These are phyloP conservation scores for Neohortaea acidophila DNA, from an alignment of 495 filamentous ascomycete genomes.

Conservation along the genomic window DNA sequence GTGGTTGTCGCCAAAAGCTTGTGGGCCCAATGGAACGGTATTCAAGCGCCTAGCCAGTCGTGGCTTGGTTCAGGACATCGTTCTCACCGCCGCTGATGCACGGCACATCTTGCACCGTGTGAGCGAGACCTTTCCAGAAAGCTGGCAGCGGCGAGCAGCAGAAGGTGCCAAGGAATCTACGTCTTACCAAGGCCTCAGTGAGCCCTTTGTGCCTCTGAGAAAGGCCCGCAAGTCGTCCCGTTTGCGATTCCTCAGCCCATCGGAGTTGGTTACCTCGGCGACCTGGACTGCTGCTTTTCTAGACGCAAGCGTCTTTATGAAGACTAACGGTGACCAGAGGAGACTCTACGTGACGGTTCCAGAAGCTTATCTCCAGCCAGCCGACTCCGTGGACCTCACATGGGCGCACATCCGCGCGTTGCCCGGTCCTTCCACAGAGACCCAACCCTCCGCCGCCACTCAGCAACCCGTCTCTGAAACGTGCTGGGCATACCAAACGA, in stretches of 20 bases:
- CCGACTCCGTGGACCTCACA: constrained; percentile 29
- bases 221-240: constrained; percentile 53
- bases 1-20: constrained; percentile 45
- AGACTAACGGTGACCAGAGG: constrained; percentile 35
- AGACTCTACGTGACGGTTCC: constrained; percentile 52
- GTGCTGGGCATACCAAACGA: constrained; percentile 38
- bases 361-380: constrained; percentile 45
- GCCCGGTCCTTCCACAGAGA: too few relatives aligned
- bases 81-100: constrained; percentile 41
- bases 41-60: constrained; percentile 50
- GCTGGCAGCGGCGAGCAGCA: constrained; percentile 26
- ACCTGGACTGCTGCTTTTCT: constrained; percentile 55
- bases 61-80: constrained; percentile 46
- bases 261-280: constrained; percentile 51
- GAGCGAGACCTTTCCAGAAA: constrained; percentile 38
- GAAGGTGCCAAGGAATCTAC: neutral
- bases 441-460: too few relatives aligned
- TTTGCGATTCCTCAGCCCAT: constrained; percentile 45
- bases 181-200: constrained; percentile 27
- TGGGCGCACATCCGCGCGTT: constrained; percentile 39
- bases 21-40: constrained; percentile 35
- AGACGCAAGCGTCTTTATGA: constrained; percentile 47
- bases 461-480: too few relatives aligned
- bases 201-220: constrained; percentile 50
- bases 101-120: constrained; percentile 46